Evolutionary conservation across 2,329 filamentous ascomycete genomes (phyloP), one percentile per base, ranked within the genome.

Genomic region (Fusarium sp.): DNA sequence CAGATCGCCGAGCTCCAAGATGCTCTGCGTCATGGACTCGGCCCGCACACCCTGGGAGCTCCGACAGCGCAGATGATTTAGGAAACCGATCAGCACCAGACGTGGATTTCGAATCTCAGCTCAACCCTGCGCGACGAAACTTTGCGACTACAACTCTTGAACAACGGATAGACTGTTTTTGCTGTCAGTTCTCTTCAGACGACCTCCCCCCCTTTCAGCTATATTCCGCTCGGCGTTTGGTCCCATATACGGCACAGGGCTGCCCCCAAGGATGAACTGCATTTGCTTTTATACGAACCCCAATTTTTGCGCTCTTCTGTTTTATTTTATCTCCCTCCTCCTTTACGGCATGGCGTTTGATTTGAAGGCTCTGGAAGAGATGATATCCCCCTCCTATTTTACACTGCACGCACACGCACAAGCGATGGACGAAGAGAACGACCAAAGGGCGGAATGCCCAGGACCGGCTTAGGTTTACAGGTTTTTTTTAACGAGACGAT

Each of bases 1-100:
- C 86, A 88, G 74, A 85, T 88, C 27, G 81, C 82, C 1, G 82
- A 86, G 67, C 81, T 88, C 14, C 85, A 87, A 74, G 84, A 85
- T 20, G 80, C 84, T 6, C 77, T 87, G 42, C 80, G 83, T 11
- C 81, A 82, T 40, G 80, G 80, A 25, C 74, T 85, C 7, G 70
- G 75, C 47, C 78, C 79, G 29, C 78, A 82, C 38, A 72, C 65
- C 16, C 63, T 83, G 38, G 81, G 80, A 45, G 83, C 83, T 27
- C 83, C 84, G 11, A 84, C 83, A 38, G 84, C 83, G 35, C 81
- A 84, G 77, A 85, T 85, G 83, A 81, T 84, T 50, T 85, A 80
- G 73, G 65, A 27, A 59, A 29, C 27, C 25, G 22, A 50, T 11
- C 14, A 35, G 25, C 50, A 36, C 22, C 52, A 35, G 54, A 16